Conservation (phyloP, 352 stramenopile genomes). For the Peronospora destructor region DNA sequence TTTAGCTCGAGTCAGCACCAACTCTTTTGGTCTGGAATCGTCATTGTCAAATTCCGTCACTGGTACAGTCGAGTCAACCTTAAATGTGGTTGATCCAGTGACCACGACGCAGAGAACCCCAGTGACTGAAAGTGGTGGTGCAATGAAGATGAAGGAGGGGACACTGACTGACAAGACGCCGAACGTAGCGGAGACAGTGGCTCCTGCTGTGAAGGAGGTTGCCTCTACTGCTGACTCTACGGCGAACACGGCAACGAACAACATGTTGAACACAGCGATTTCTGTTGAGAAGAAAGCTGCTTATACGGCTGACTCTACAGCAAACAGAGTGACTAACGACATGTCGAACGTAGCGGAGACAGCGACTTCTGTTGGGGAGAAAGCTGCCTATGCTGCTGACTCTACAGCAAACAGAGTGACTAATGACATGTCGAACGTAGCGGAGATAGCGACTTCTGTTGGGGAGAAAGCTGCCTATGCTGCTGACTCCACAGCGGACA, state of each 20-base stretch:
- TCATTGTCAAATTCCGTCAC: too few relatives aligned
- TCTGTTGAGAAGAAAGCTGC: constrained; percentile 6
- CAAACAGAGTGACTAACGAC: not conserved
- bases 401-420: not conserved
- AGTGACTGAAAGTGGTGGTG: too few relatives aligned
- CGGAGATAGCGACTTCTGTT: constrained; percentile 1
- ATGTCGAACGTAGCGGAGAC: not conserved
- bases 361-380: not conserved
- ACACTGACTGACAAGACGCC: too few relatives aligned
- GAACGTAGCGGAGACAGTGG: too few relatives aligned
- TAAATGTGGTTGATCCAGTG: too few relatives aligned
- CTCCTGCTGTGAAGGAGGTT: too few relatives aligned
- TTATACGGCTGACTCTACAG: not conserved
- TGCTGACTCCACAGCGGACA: constrained; percentile 2
- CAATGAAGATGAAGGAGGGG: too few relatives aligned
- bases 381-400: not conserved
- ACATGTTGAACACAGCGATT: constrained; percentile 1
- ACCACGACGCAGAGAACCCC: too few relatives aligned
- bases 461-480: not conserved
- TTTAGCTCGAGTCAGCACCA: too few relatives aligned
- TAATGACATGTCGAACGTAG: not conserved
- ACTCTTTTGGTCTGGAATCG: too few relatives aligned
- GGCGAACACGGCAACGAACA: not conserved
- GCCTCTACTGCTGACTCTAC: too few relatives aligned
- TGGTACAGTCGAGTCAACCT: too few relatives aligned